phyloP scores from a whole-genome alignment of 495 filamentous ascomycete genomes.

The Penicillium paradoxum region DNA sequence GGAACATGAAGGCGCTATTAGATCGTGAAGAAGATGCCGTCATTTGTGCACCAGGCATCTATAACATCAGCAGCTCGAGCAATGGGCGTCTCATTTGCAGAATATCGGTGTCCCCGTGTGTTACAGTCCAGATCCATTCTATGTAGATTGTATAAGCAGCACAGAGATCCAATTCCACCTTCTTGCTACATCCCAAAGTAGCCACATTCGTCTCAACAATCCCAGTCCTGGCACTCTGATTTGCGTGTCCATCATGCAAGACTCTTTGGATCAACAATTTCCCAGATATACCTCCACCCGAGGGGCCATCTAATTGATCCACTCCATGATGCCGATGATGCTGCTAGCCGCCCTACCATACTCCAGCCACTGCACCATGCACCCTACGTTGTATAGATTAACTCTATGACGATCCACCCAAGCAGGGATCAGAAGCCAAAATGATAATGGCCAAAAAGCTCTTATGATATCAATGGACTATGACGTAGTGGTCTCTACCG shows the following conservation, averaged over 20 bases:
- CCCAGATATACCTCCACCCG: conserved; percentile 3
- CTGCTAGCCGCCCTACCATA: neutral
- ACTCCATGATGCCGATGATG: conserved; percentile 7
- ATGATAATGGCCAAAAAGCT: neutral
- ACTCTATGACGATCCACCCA: conserved; percentile 8
- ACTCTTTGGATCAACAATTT: conserved; percentile 9
- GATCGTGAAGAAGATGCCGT: neutral
- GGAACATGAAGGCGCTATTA: neutral
- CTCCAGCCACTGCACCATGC: conserved; percentile 10
- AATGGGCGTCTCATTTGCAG: neutral
- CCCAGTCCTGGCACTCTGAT: conserved; percentile 5
- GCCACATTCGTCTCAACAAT: conserved; percentile 3
- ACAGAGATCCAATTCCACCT: conserved; percentile 11
- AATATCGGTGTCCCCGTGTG: neutral
- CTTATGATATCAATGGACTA: conserved; percentile 20
- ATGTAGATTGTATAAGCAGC: conserved; percentile 7
- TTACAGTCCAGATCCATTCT: neutral
- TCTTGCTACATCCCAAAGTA: conserved; percentile 8
- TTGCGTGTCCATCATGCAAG: conserved; percentile 5
- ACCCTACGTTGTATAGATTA: conserved; percentile 10
- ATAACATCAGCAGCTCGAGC: neutral
- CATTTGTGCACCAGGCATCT: neutral
- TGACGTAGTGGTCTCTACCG: conserved; percentile 20
- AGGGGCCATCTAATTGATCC: neutral
- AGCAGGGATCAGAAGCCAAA: conserved; percentile 9